These are phyloP conservation scores for Cunninghamia lanceolata DNA, from an alignment of 75 land plant genomes.

Conservation along the genomic window DNA sequence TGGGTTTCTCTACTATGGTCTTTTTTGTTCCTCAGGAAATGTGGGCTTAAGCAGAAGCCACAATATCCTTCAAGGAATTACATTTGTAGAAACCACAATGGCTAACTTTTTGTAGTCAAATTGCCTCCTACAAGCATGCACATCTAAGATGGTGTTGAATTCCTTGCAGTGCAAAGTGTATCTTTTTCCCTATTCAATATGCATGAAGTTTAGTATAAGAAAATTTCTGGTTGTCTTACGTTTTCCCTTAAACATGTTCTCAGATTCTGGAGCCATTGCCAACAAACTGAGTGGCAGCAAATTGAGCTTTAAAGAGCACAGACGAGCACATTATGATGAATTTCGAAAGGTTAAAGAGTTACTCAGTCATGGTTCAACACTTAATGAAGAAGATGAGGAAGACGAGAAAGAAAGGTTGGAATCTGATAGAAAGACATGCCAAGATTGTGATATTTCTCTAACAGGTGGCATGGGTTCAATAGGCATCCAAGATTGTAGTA, in stretches of 20 bases:
- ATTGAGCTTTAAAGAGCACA: conserved; percentile 47
- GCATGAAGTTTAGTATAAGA: not conserved
- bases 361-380: conserved; percentile 23
- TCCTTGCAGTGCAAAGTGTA: not conserved
- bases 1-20: not conserved
- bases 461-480: conserved; percentile 29
- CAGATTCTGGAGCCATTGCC: conserved; percentile 31
- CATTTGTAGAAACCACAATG: not conserved
- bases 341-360: conserved; percentile 49
- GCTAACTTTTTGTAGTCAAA: not conserved
- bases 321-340: conserved; percentile 64
- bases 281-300: conserved; percentile 13
- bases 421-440: not conserved
- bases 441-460: conserved; percentile 9
- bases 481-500: conserved; percentile 22
- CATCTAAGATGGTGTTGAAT: not conserved
- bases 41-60: not conserved
- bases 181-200: not conserved
- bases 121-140: not conserved
- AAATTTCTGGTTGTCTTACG: not conserved
- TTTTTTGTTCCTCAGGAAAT: not conserved
- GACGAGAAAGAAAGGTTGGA: conserved; percentile 12
- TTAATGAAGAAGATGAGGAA: conserved; percentile 41
- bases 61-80: not conserved
- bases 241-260: conserved; percentile 4